A percentile compares a stretch with the other conserved stretches of the same genome.
Conservation (phyloP, 1,284 basidiomycete genomes). For the Abortiporus biennis region DNA sequence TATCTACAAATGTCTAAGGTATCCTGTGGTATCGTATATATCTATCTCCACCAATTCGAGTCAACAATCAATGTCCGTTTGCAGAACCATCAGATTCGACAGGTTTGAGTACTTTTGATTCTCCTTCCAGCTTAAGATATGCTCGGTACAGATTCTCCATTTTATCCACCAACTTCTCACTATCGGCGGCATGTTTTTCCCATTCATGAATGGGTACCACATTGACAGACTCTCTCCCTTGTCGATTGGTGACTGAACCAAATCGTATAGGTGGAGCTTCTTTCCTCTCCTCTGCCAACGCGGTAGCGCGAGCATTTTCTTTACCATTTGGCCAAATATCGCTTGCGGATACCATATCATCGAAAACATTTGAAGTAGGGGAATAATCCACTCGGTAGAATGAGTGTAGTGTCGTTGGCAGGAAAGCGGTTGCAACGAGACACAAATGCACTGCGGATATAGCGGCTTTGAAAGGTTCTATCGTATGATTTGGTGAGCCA, state of each 20-base stretch:
- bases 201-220: constrained; percentile 43
- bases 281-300: constrained; percentile 11
- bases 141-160: constrained; percentile 46
- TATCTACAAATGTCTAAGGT: too few relatives aligned
- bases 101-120: too few relatives aligned
- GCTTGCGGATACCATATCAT: constrained; percentile 12
- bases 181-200: constrained; percentile 40
- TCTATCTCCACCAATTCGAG: too few relatives aligned
- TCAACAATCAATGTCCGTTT: too few relatives aligned
- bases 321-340: constrained; percentile 13
- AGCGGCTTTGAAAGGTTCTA: constrained; percentile 56
- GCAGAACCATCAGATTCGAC: too few relatives aligned
- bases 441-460: constrained; percentile 59
- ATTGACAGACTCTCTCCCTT: constrained; percentile 50
- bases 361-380: constrained; percentile 6
- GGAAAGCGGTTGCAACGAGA: constrained; percentile 43
- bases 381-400: constrained; percentile 17
- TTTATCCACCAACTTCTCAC: constrained; percentile 40
- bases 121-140: constrained; percentile 19
- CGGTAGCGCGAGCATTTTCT: constrained; percentile 8
- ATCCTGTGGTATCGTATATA: too few relatives aligned
- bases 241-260: constrained; percentile 47
- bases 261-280: constrained; percentile 36
- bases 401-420: constrained; percentile 24
- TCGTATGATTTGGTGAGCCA: constrained; percentile 61